A percentile compares a stretch with the other conserved stretches of the same genome.
Conservation (phyloP, 768 basidiomycete genomes). For the Xerocomus spinulosus region DNA sequence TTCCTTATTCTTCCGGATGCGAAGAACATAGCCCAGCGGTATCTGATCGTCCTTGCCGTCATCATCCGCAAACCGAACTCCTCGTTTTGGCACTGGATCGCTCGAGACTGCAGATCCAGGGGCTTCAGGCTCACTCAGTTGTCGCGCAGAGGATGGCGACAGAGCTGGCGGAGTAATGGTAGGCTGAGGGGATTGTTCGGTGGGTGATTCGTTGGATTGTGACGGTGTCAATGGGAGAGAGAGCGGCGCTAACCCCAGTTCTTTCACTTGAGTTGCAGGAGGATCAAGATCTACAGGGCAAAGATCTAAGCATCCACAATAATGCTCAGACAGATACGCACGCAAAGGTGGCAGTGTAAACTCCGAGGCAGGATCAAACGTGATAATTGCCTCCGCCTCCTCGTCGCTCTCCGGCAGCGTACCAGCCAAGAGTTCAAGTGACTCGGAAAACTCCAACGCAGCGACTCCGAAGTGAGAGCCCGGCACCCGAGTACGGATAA, state of each 20-base stretch:
- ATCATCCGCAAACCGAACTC: slow-evolving; percentile 63
- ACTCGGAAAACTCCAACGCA: slow-evolving; percentile 65
- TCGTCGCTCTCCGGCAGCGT: slow-evolving; percentile 27
- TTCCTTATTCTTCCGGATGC: slow-evolving; percentile 67
- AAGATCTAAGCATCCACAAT: slow-evolving; percentile 11
- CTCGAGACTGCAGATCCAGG: slow-evolving; percentile 9
- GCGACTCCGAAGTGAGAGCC: slow-evolving; percentile 58
- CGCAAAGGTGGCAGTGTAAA: slow-evolving; percentile 17
- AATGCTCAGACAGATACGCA: slow-evolving; percentile 10
- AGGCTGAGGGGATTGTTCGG: background rate
- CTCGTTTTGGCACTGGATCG: slow-evolving; percentile 35
- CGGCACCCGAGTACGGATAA: slow-evolving; percentile 37
- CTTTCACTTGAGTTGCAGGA: slow-evolving; percentile 10
- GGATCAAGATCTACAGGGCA: slow-evolving; percentile 20
- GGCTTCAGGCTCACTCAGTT: background rate
- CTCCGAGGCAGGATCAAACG: slow-evolving; percentile 16
- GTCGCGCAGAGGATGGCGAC: slow-evolving; percentile 1
- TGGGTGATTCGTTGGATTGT: slow-evolving; percentile 2
- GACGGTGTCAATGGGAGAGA: slow-evolving; percentile 1
- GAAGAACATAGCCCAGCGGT: slow-evolving; percentile 66
- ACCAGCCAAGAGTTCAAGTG: slow-evolving; percentile 61
- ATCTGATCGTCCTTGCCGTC: slow-evolving; percentile 60
- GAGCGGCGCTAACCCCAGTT: slow-evolving; percentile 1
- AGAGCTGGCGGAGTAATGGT: background rate
- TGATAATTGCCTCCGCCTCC: slow-evolving; percentile 5